Conservation (phyloP, 177 flowering plant species). For the Vitis hybrid region DNA sequence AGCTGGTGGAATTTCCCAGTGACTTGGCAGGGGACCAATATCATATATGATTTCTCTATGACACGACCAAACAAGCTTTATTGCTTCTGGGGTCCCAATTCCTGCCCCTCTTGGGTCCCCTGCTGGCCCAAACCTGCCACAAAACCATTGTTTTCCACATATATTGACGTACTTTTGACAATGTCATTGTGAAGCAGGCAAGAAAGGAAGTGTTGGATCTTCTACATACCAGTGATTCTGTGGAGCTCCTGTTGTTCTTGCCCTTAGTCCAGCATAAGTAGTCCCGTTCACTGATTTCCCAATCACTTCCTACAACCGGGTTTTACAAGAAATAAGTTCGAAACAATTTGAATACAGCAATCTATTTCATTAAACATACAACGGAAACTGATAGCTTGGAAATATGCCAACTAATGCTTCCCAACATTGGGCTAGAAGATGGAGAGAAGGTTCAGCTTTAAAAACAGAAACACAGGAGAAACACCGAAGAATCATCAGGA, state of each 20-base stretch:
- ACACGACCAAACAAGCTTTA: constrained; percentile 98
- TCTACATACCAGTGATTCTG: constrained; percentile 89
- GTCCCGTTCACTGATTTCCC: constrained; percentile 98
- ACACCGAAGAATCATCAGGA: too few relatives aligned
- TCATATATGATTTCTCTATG: constrained; percentile 97
- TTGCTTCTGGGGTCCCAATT: constrained; percentile 98
- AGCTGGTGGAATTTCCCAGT: constrained; percentile 71
- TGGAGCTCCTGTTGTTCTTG: constrained; percentile 98
- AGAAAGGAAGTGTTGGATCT: neutral
- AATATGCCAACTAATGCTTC: too few relatives aligned
- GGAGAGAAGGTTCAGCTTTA: too few relatives aligned
- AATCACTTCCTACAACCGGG: constrained; percentile 66
- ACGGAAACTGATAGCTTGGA: too few relatives aligned
- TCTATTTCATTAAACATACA: too few relatives aligned
- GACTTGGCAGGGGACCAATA: constrained; percentile 69
- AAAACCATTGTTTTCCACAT: constrained; percentile 1
- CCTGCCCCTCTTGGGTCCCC: constrained; percentile 99
- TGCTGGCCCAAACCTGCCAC: constrained; percentile 93
- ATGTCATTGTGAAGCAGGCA: neutral
- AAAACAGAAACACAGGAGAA: too few relatives aligned
- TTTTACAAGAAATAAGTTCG: neutral
- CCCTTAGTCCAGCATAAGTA: constrained; percentile 94
- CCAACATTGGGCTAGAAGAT: too few relatives aligned
- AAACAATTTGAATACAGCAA: neutral
- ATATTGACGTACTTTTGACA: constrained; percentile 1